Evolutionary conservation across 306 rosid species (phyloP).

Genomic region (Ochetophila trinervis): DNA sequence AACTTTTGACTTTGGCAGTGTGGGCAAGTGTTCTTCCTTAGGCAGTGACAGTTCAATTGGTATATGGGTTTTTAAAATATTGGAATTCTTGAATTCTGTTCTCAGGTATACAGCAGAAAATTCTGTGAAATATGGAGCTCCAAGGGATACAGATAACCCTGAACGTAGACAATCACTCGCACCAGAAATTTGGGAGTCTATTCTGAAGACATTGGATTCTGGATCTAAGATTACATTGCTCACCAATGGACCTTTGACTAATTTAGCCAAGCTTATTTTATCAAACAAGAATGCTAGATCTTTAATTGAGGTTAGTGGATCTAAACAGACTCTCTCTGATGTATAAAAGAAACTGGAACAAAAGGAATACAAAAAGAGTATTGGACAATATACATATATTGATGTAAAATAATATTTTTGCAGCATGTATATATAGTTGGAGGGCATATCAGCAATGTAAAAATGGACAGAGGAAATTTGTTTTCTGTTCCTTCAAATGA

Average conservation of each 20-base stretch:
- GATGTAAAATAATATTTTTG: slow-evolving; percentile 3
- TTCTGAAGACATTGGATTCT: slow-evolving; percentile 43
- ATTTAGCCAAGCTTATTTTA: slow-evolving; percentile 60
- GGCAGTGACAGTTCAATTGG: too few species aligned
- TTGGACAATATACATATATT: background rate
- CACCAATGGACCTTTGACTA: slow-evolving; percentile 93
- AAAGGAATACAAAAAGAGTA: background rate
- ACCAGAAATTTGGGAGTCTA: slow-evolving; percentile 70
- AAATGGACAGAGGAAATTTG: slow-evolving; percentile 60
- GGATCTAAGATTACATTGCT: slow-evolving; percentile 69
- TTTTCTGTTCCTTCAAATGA: slow-evolving; percentile 65
- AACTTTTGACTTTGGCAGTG: background rate
- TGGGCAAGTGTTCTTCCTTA: background rate
- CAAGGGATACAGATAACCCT: slow-evolving; percentile 59
- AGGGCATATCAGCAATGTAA: slow-evolving; percentile 55
- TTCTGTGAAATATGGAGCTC: slow-evolving; percentile 56
- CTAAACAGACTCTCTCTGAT: background rate
- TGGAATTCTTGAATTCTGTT: too few species aligned
- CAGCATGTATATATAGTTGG: slow-evolving; percentile 84
- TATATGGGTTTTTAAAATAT: too few species aligned
- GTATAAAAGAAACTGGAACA: background rate
- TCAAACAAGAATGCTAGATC: slow-evolving; percentile 45
- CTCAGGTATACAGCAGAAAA: slow-evolving; percentile 71
- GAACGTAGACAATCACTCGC: slow-evolving; percentile 74
- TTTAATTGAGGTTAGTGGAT: slow-evolving; percentile 52